Evolutionary conservation across 2,329 filamentous ascomycete species (phyloP).

Genomic region (Acrocalymma vagum): DNA sequence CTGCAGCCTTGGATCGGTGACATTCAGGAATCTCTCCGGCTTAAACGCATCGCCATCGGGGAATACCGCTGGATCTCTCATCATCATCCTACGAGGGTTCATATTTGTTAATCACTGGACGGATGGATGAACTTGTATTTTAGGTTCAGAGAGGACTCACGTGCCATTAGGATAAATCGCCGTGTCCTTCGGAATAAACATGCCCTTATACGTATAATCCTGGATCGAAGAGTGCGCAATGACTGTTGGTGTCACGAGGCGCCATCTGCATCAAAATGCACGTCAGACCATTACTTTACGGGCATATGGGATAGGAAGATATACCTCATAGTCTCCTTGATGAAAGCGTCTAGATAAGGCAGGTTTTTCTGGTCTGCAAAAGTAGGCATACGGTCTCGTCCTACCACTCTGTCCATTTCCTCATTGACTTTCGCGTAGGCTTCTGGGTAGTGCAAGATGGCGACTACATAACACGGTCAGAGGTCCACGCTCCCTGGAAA

Average conservation of each 20-base stretch:
- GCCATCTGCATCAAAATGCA: slow-evolving; percentile 12
- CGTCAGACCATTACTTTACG: slow-evolving; percentile 12
- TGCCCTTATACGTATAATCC: slow-evolving; percentile 11
- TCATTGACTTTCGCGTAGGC: slow-evolving; percentile 10
- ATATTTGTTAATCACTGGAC: slow-evolving; percentile 10
- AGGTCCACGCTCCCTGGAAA: slow-evolving; percentile 12
- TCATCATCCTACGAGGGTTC: slow-evolving; percentile 10
- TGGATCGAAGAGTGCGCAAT: slow-evolving; percentile 15
- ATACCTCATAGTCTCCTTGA: slow-evolving; percentile 12
- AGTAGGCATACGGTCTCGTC: slow-evolving; percentile 8
- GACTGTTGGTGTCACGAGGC: slow-evolving; percentile 14
- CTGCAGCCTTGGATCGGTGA: slow-evolving; percentile 11
- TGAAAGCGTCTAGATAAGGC: slow-evolving; percentile 6
- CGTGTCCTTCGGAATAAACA: slow-evolving; percentile 11
- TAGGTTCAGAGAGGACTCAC: slow-evolving; percentile 8
- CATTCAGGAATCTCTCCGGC: slow-evolving; percentile 12
- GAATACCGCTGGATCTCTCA: slow-evolving; percentile 13
- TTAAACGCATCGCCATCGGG: slow-evolving; percentile 11
- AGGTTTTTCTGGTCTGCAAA: slow-evolving; percentile 6
- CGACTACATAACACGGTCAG: slow-evolving; percentile 13
- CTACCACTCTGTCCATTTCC: slow-evolving; percentile 7
- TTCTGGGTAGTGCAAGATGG: slow-evolving; percentile 14
- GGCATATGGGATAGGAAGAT: slow-evolving; percentile 9
- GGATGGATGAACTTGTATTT: slow-evolving; percentile 8
- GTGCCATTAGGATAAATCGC: slow-evolving; percentile 13